These are phyloP conservation scores for Tylopilus orsonianus DNA, from an alignment of 1,284 basidiomycete genomes.

Conservation along the genomic window DNA sequence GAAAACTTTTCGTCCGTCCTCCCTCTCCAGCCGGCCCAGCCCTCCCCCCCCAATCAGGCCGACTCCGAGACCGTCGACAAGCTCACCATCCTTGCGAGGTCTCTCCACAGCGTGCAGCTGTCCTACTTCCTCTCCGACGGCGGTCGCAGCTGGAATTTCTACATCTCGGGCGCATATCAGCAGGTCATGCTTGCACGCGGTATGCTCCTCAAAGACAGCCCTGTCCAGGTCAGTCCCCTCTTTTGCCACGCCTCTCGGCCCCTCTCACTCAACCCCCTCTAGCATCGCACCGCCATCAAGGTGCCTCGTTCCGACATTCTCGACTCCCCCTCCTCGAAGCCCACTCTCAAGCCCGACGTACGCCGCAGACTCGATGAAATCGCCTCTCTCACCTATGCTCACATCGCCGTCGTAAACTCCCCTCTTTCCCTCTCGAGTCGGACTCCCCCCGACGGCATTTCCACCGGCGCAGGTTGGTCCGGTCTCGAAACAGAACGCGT, in stretches of 20 bases:
- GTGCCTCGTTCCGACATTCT: conserved; percentile 92
- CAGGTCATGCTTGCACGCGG: conserved; percentile 92
- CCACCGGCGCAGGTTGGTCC: conserved; percentile 72
- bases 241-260: conserved; percentile 9
- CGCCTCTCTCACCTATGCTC: conserved; percentile 82
- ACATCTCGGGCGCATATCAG: conserved; percentile 88
- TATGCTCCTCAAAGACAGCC: conserved; percentile 86
- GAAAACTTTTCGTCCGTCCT: conserved; percentile 38
- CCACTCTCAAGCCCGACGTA: conserved; percentile 86
- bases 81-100: conserved; percentile 77
- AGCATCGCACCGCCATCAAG: conserved; percentile 86
- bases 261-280: conserved; percentile 19
- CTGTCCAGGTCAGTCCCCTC: conserved; percentile 63
- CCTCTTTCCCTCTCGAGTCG: conserved; percentile 69
- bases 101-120: conserved; percentile 79
- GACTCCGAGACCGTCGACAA: conserved; percentile 80
- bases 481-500: conserved; percentile 92
- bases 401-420: conserved; percentile 87
- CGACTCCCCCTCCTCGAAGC: conserved; percentile 78
- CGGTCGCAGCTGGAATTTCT: conserved; percentile 81
- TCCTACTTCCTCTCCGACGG: conserved; percentile 76
- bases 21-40: conserved; percentile 39
- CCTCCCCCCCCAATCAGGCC: conserved; percentile 45
- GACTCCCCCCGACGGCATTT: conserved; percentile 72
- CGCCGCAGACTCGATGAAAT: conserved; percentile 89